A percentile compares a stretch with the other conserved stretches of the same genome.
Conservation (phyloP, 2,329 filamentous ascomycete genomes). For the Colletotrichum viniferum region DNA sequence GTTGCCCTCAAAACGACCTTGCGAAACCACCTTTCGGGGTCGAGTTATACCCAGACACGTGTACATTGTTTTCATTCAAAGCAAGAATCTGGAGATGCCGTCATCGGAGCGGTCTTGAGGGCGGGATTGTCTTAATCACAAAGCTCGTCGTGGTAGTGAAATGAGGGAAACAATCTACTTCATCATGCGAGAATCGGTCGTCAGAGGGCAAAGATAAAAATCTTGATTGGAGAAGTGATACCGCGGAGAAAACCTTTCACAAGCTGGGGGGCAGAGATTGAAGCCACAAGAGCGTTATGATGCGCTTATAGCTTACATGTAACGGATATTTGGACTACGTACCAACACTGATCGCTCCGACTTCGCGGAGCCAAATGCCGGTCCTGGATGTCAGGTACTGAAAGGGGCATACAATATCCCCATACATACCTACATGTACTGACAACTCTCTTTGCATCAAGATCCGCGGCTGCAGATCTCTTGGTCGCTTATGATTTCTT, state of each 20-base stretch:
- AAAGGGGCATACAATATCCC: neutral
- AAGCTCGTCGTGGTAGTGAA: neutral
- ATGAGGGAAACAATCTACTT: neutral
- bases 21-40: neutral
- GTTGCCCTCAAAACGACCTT: neutral
- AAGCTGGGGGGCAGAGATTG: neutral
- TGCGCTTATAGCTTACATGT: neutral
- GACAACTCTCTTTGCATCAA: neutral
- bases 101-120: neutral
- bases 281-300: neutral
- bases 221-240: neutral
- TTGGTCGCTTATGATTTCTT: neutral
- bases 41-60: neutral
- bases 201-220: neutral
- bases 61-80: neutral
- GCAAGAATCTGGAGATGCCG: neutral
- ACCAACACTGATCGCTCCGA: neutral
- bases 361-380: neutral
- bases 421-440: neutral
- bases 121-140: neutral
- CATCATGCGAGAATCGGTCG: neutral
- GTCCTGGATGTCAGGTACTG: neutral
- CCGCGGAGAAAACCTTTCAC: neutral
- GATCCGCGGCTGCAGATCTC: neutral
- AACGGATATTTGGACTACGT: neutral